Base-by-base conservation (phyloP, 192 early-diverging fungal species). In the Haplosporangium gracile region DNA sequence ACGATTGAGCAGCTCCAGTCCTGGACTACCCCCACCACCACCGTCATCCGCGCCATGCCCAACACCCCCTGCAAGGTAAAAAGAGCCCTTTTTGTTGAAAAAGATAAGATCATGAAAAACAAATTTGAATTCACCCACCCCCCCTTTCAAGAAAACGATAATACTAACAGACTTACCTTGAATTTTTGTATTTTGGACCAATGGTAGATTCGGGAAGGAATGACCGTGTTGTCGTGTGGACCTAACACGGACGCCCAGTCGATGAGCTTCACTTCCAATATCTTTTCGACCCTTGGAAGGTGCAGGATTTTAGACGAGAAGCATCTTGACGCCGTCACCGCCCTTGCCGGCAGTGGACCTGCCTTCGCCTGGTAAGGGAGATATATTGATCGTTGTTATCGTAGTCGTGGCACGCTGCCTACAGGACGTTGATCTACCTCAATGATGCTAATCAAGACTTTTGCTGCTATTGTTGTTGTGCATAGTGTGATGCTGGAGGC, bases 31-130 rank as follows among this genome's bases (percentile, higher is more conserved):
- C 74, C 87, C 15, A 75, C 87, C 22, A 88, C 90, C 5, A 84
- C 85, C 38, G 77, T 92, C 39, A 90, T 92, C 51, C 84, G 91
- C 6, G 91, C 91, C 68, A 92, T 92, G 91, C 91, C 91, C 16
- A 92, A 92, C 80, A 92, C 91, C 24, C 90, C 90, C 10, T 92
- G 90, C 87, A 90, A 83, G 79, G 90, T 89, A 76, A 63, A 60
- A 13, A 57, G 16, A 22, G 4, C 15, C 47, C 18, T 5, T 22
- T 51, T 20, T 18, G 2, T 43, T 20, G 68, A 9, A 68, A 39
- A 38, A 60, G 36, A 40, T 45, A 36, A 47, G 22, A 18, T 43
- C 36, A 26, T 34, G 36, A n/a, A 76, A 34, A 47, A 16, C 22
- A 29, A 32, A 8, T 15, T 39, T 68, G 6, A 15, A 15, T 26